These are phyloP conservation scores for Globisporangium iwayamae DNA, from an alignment of 352 stramenopile species.

Conservation along the genomic window DNA sequence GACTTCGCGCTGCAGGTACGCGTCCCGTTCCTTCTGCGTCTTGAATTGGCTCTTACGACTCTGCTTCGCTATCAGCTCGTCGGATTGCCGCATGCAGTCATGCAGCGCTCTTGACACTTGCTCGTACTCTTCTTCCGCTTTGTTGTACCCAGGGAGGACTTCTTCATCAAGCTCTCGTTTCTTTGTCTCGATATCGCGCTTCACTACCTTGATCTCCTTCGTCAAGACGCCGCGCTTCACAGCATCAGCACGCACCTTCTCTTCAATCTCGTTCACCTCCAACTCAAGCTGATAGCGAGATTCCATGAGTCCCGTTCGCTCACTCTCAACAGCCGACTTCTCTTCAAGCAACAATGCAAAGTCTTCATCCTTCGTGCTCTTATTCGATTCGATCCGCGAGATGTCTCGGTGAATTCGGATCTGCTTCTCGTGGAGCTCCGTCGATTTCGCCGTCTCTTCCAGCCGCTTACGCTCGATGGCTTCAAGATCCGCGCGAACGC, in stretches of 20 bases:
- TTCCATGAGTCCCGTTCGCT: slow-evolving; percentile 79
- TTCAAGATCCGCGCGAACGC: slow-evolving; percentile 58
- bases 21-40: slow-evolving; percentile 91
- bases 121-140: slow-evolving; percentile 72
- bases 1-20: slow-evolving; percentile 70
- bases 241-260: slow-evolving; percentile 45
- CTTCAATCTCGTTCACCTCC: slow-evolving; percentile 73
- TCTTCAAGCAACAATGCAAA: slow-evolving; percentile 47
- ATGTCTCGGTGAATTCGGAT: slow-evolving; percentile 51
- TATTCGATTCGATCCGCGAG: slow-evolving; percentile 42
- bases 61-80: slow-evolving; percentile 95
- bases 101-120: slow-evolving; percentile 74
- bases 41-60: slow-evolving; percentile 94
- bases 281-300: slow-evolving; percentile 75
- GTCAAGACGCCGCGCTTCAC: slow-evolving; percentile 38
- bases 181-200: slow-evolving; percentile 51
- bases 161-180: slow-evolving; percentile 43
- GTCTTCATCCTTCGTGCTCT: slow-evolving; percentile 46
- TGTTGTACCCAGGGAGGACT: slow-evolving; percentile 49
- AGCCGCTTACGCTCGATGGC: slow-evolving; percentile 61
- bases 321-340: slow-evolving; percentile 48
- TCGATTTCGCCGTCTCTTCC: slow-evolving; percentile 44
- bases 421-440: slow-evolving; percentile 70
- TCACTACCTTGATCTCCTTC: slow-evolving; percentile 52
- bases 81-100: slow-evolving; percentile 53